These are phyloP conservation scores for Melastoma candidum DNA, from an alignment of 441 rosid species.

Conservation along the genomic window DNA sequence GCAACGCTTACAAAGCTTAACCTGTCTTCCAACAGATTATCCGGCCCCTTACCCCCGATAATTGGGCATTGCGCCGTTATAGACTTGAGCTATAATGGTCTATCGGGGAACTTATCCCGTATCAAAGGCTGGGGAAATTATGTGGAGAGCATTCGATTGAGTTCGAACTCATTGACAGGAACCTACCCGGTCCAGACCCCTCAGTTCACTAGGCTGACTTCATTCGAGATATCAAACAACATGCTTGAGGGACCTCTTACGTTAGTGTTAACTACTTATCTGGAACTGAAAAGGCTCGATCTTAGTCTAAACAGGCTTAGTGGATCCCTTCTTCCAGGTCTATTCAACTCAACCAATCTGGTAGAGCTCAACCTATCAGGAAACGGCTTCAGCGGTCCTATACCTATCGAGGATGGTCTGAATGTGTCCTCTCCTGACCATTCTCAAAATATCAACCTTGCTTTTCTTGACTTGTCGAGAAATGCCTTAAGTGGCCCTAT, in stretches of 20 bases:
- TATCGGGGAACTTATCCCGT: conserved; percentile 49
- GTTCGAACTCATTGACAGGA: conserved; percentile 50
- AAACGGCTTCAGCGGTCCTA: conserved; percentile 44
- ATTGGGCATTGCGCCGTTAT: conserved; percentile 47
- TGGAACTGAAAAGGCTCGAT: conserved; percentile 43
- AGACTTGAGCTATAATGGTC: conserved; percentile 45
- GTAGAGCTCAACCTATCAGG: conserved; percentile 42
- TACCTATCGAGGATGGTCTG: conserved; percentile 38
- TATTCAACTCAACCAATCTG: conserved; percentile 38
- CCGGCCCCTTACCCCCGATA: conserved; percentile 42
- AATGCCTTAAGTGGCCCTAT: conserved; percentile 43
- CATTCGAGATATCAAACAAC: conserved; percentile 41
- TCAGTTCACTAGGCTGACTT: conserved; percentile 48
- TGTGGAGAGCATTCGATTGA: conserved; percentile 45
- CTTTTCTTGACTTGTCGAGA: conserved; percentile 39
- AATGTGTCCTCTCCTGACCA: conserved; percentile 18
- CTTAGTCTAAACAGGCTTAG: conserved; percentile 44
- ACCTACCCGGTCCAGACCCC: conserved; percentile 40
- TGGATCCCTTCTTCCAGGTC: conserved; percentile 35
- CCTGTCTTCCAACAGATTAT: conserved; percentile 46
- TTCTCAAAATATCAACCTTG: conserved; percentile 32
- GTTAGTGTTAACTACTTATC: conserved; percentile 39
- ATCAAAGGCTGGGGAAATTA: conserved; percentile 58
- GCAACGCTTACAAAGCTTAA: conserved; percentile 50
- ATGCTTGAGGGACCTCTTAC: conserved; percentile 45